Evolutionary conservation across 2,329 filamentous ascomycete genomes (phyloP), one percentile per base, ranked within the genome.

Genomic region (Colletotrichum sp.): DNA sequence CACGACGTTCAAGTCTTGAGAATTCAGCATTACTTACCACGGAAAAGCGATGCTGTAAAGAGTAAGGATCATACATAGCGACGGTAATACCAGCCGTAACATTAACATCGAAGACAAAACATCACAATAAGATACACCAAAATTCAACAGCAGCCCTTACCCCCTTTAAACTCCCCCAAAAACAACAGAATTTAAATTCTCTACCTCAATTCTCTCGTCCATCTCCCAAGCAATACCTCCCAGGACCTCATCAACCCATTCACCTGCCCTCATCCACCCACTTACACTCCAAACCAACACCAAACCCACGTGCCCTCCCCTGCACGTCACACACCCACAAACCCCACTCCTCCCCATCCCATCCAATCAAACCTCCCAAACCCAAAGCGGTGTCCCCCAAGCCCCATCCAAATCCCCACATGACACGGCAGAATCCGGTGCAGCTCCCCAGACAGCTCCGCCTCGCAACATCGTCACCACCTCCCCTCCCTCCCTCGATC

Each of bases 361-460:
- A n/a, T 1, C 71, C 71, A 74, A 70, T 71, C 21, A 71, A 1
- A 28, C 1, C 7, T 6, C n/a, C 8, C 18, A 8, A 12, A 7
- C 1, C 3, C 2, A 28, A 57, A 30, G 71, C 71, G 71, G 71
- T 74, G 39, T 64, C 16, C 14, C 1, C 10, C 8, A 7, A 12
- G 4, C 21, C 52, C 52, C 52, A n/a, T 16, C n/a, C 1, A 5
- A 5, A 12, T 30, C 36, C 39, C 66, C 71, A 64, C 59, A 43
- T 28, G 32, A 70, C 39, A 34, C 59, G 71, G 71, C 71, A 74
- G 71, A 74, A 74, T 61, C 66, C 43, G 14, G 36, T 39, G 36
- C n/a, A 71, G 71, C 66, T 74, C 66, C 66, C 66, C 66, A 34
- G 30, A 18, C 26, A 73, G 70, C 57, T 32, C 24, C 65, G 28